A percentile compares a stretch with the other conserved stretches of the same genome.
Conservation (phyloP, 495 filamentous ascomycete species). For the Antarctomyces pellizariae region DNA sequence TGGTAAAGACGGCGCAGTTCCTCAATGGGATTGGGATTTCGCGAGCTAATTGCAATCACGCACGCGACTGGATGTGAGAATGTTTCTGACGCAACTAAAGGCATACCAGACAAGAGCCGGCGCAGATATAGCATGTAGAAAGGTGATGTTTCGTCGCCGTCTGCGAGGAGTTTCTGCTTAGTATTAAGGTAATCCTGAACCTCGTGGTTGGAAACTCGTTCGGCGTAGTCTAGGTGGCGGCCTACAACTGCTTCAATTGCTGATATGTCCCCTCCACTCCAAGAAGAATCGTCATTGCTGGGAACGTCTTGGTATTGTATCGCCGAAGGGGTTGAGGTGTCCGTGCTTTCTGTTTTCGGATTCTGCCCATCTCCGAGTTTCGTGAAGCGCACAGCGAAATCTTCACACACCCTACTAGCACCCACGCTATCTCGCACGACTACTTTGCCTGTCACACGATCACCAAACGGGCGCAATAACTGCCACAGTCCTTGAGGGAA, state of each 20-base stretch:
- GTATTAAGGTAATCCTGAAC: conserved; percentile 15
- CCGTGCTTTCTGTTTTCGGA: conserved; percentile 7
- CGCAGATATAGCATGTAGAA: conserved; percentile 67
- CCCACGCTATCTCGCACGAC: conserved; percentile 77
- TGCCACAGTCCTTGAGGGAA: conserved; percentile 62
- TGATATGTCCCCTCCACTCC: conserved; percentile 10
- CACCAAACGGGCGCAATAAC: conserved; percentile 77
- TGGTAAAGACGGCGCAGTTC: conserved; percentile 60
- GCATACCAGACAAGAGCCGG: conserved; percentile 54
- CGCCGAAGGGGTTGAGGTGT: conserved; percentile 10
- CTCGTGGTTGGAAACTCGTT: conserved; percentile 19
- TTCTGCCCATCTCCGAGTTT: conserved; percentile 29
- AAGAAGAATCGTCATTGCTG: conserved; percentile 2
- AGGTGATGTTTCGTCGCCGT: conserved; percentile 25
- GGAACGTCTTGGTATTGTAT: conserved; percentile 3
- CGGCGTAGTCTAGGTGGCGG: conserved; percentile 25
- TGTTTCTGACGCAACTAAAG: conserved; percentile 65
- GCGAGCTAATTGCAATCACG: conserved; percentile 81
- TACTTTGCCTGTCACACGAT: conserved; percentile 66
- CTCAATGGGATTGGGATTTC: conserved; percentile 59
- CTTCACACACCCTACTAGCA: conserved; percentile 58
- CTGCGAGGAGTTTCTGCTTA: conserved; percentile 14
- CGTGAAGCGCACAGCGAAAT: conserved; percentile 73
- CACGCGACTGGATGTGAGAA: conserved; percentile 91
- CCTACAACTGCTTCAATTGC: conserved; percentile 28